These are phyloP conservation scores for Aspergillus pseudotamarii DNA, from an alignment of 2,329 filamentous ascomycete genomes.

Conservation along the genomic window DNA sequence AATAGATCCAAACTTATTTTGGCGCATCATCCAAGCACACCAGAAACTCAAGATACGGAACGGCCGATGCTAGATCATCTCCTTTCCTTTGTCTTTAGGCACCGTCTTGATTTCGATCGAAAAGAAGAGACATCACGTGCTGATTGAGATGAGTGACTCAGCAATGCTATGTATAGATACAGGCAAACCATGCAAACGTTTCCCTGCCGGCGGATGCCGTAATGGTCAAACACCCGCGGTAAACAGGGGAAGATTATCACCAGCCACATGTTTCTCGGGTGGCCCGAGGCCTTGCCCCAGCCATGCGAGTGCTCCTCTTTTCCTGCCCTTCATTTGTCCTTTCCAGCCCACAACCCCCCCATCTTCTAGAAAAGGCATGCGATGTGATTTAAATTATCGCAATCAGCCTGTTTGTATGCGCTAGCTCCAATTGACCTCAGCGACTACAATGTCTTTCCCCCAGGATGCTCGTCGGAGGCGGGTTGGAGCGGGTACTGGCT, in stretches of 20 bases:
- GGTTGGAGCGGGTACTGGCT: constrained; percentile 41
- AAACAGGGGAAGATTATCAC: constrained; percentile 24
- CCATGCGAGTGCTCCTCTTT: constrained; percentile 25
- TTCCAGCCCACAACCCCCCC: constrained; percentile 17
- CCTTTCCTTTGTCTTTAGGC: too few species aligned
- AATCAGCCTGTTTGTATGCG: constrained; percentile 32
- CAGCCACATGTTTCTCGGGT: constrained; percentile 46
- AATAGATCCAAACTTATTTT: background rate
- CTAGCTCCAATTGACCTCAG: constrained; percentile 26
- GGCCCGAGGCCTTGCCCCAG: constrained; percentile 38
- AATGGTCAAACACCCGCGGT: constrained; percentile 31
- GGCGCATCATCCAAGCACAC: background rate
- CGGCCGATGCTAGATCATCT: too few species aligned
- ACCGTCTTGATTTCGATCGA: background rate
- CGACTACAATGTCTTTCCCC: constrained; percentile 43
- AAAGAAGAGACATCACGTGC: background rate
- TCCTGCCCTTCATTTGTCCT: constrained; percentile 16
- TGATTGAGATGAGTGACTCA: background rate
- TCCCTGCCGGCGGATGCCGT: constrained; percentile 5
- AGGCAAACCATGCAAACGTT: background rate
- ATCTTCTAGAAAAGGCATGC: constrained; percentile 26
- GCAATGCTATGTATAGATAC: background rate
- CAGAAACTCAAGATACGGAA: too few species aligned
- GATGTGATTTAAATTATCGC: constrained; percentile 36
- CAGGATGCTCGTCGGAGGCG: constrained; percentile 43